Percentiles rank a stretch among this genome's conserved stretches.
Conservation (phyloP, 1,139 yeast genomes). For the Pichia sp. region DNA sequence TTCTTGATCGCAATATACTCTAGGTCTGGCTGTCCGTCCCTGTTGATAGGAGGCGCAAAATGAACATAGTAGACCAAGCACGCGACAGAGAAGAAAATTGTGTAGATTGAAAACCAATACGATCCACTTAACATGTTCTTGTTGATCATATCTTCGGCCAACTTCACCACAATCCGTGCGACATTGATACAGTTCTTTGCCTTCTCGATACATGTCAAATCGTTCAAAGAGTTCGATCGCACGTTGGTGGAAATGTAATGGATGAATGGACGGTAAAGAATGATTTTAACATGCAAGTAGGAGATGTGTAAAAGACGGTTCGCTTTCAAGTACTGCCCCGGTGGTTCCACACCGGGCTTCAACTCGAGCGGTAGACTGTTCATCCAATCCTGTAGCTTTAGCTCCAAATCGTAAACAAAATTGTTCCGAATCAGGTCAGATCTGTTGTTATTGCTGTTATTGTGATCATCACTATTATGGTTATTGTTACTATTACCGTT, state of each 20-base stretch:
- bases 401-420: conserved; percentile 68
- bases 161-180: conserved; percentile 76
- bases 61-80: conserved; percentile 82
- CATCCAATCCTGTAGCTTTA: conserved; percentile 71
- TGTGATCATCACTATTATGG: neutral
- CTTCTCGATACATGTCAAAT: conserved; percentile 58
- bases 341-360: conserved; percentile 69
- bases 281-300: conserved; percentile 77
- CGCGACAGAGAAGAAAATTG: conserved; percentile 89
- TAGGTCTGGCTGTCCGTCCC: conserved; percentile 50
- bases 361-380: conserved; percentile 68
- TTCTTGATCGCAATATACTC: conserved; percentile 58
- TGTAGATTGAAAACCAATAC: conserved; percentile 89
- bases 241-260: conserved; percentile 60
- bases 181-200: conserved; percentile 84
- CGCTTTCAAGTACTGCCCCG: conserved; percentile 66
- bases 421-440: conserved; percentile 42
- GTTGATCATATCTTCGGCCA: conserved; percentile 79
- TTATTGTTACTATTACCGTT: neutral
- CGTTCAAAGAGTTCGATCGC: conserved; percentile 26
- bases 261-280: conserved; percentile 85
- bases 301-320: conserved; percentile 74
- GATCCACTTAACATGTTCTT: conserved; percentile 76
- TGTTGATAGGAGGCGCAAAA: conserved; percentile 47
- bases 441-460: conserved; percentile 13